Evolutionary conservation across 83 land plant species (phyloP).

Genomic region (Thuja plicata): DNA sequence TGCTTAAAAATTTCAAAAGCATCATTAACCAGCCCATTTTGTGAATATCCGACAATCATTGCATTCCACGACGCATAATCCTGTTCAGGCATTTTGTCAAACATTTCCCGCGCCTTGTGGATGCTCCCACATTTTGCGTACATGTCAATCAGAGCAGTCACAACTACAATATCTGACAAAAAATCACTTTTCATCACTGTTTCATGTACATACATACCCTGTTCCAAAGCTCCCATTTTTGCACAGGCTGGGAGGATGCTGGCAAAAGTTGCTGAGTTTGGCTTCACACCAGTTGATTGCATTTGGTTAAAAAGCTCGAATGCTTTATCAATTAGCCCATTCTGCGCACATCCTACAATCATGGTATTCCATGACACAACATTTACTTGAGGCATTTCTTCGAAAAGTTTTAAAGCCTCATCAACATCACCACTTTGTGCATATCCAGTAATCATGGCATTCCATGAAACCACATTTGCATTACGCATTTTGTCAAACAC

Average conservation of each 20-base stretch:
- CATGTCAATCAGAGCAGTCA: slow-evolving; percentile 51
- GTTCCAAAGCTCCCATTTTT: slow-evolving; percentile 46
- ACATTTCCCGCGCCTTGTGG: slow-evolving; percentile 36
- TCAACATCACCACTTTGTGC: slow-evolving; percentile 17
- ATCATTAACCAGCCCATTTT: slow-evolving; percentile 36
- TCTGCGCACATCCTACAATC: slow-evolving; percentile 21
- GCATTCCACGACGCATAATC: slow-evolving; percentile 50
- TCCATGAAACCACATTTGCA: slow-evolving; percentile 42
- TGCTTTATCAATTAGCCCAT: slow-evolving; percentile 21
- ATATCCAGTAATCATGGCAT: slow-evolving; percentile 42
- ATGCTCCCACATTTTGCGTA: slow-evolving; percentile 63
- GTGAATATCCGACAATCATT: slow-evolving; percentile 40
- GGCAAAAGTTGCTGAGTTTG: slow-evolving; percentile 42
- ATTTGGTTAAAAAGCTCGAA: slow-evolving; percentile 26
- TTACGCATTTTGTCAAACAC: background rate
- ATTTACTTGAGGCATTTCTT: slow-evolving; percentile 21
- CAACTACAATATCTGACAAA: slow-evolving; percentile 34
- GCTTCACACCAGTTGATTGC: slow-evolving; percentile 17
- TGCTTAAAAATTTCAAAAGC: slow-evolving; percentile 26
- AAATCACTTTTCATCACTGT: slow-evolving; percentile 20
- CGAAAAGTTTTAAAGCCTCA: slow-evolving; percentile 11
- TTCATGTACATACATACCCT: slow-evolving; percentile 43
- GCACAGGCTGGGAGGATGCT: slow-evolving; percentile 53
- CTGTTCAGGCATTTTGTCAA: slow-evolving; percentile 29
- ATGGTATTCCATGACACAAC: slow-evolving; percentile 34